Evolutionary conservation across 768 basidiomycete genomes (phyloP), one percentile per base, ranked within the genome.

Genomic region (Termitomyces sp.): DNA sequence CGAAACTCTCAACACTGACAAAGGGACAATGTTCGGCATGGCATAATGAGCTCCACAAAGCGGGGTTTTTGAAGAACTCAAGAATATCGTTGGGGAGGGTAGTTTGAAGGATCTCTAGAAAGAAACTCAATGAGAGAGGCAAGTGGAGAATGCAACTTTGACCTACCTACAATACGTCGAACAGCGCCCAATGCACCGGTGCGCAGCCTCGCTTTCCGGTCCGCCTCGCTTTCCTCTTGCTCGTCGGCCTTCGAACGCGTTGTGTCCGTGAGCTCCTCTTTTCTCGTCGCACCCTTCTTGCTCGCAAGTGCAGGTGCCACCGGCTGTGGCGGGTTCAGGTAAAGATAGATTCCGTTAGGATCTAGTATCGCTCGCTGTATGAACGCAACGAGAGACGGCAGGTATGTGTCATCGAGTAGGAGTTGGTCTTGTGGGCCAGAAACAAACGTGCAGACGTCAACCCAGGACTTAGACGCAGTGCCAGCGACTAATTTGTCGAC

Each of bases 121-220:
- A 19, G 26, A 51, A 19, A 12, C 52, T 1, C 59, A 38, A 37
- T 38, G 17, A 30, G 5, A 26, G 40, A 41, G 28, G 5, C n/a
- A n/a, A n/a, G n/a, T 10, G 11, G 42, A 55, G 21, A 47, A 19
- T 34, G 34, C 5, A 30, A 30, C 21, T 72, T 32, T 47, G 66
- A 88, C 86, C 80, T 35, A 49, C 48, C 48, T 51, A 89, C 49
- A 3, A 87, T 64, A 80, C 84, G 88, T 57, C 74, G 74, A 11
- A 88, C 59, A 7, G 80, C 81, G 12, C 87, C 87, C 17, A 93
- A 72, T 3, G 82, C 87, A 30, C 82, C 80, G 12, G 88, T 77
- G 19, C 91, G 76, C 47, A 93, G 59, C 49, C 91, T 76, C 8
- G 87, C 90, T 45, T 75, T 78, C 44, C 87, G 71, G 62, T 93